These are phyloP conservation scores for Vitis rupestris DNA, from an alignment of 164 flowering plant genomes.

Conservation along the genomic window DNA sequence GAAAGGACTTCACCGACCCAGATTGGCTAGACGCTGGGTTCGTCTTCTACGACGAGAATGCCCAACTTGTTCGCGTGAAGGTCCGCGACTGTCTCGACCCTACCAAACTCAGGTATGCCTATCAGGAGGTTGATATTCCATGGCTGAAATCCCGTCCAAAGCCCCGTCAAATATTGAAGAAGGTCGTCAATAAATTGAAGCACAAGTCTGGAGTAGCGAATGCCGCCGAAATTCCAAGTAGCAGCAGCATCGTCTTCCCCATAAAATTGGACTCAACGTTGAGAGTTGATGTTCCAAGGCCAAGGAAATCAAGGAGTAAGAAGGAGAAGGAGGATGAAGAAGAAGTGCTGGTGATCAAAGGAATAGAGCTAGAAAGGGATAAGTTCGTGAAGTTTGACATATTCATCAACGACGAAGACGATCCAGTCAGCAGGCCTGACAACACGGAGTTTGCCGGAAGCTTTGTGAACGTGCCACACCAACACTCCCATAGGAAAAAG, in stretches of 20 bases:
- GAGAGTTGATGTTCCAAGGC: slow-evolving; percentile 36
- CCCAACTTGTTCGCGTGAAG: slow-evolving; percentile 41
- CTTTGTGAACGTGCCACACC: slow-evolving; percentile 53
- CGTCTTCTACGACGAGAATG: slow-evolving; percentile 49
- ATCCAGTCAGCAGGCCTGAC: slow-evolving; percentile 17
- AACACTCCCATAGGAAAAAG: slow-evolving; percentile 31
- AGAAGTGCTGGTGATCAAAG: slow-evolving; percentile 51
- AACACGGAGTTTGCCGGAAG: slow-evolving; percentile 60
- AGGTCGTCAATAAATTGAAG: not conserved
- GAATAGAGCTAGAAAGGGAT: slow-evolving; percentile 39
- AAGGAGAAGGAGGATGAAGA: slow-evolving; percentile 54
- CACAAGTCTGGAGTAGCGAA: slow-evolving; percentile 3
- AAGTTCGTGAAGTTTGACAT: slow-evolving; percentile 55
- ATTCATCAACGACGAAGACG: slow-evolving; percentile 51
- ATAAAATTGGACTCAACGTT: slow-evolving; percentile 22
- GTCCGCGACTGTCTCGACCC: slow-evolving; percentile 49
- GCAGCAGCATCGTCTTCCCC: slow-evolving; percentile 23
- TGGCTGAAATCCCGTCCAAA: slow-evolving; percentile 42
- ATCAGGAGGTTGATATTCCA: slow-evolving; percentile 52
- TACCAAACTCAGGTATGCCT: slow-evolving; percentile 39
- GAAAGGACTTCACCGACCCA: slow-evolving; percentile 37
- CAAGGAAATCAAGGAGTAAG: slow-evolving; percentile 44
- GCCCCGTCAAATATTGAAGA: slow-evolving; percentile 9
- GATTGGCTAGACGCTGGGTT: slow-evolving; percentile 41
- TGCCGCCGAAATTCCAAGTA: slow-evolving; percentile 9